These are phyloP conservation scores for Solanum etuberosum DNA, from an alignment of 257 asterid species.

Conservation along the genomic window DNA sequence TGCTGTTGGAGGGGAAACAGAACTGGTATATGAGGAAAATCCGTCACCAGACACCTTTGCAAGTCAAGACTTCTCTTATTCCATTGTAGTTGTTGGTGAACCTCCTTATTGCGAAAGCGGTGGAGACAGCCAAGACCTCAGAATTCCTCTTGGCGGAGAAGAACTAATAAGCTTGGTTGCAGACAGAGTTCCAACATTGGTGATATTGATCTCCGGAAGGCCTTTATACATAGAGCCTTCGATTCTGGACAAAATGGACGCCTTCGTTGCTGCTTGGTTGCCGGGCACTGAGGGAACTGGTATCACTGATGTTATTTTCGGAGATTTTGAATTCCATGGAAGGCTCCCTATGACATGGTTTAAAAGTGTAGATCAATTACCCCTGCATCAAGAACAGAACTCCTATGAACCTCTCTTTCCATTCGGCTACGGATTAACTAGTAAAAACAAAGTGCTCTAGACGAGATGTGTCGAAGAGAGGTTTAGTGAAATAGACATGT, in stretches of 20 bases:
- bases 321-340: conserved; percentile 63
- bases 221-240: conserved; percentile 57
- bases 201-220: conserved; percentile 62
- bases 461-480: not conserved
- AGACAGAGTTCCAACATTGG: conserved; percentile 60
- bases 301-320: conserved; percentile 63
- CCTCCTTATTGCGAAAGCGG: conserved; percentile 69
- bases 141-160: conserved; percentile 48
- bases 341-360: conserved; percentile 79
- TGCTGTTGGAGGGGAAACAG: conserved; percentile 40
- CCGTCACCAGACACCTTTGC: conserved; percentile 48
- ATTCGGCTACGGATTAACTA: conserved; percentile 56
- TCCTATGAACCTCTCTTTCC: conserved; percentile 60
- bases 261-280: conserved; percentile 67
- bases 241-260: conserved; percentile 48
- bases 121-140: conserved; percentile 61
- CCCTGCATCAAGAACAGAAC: conserved; percentile 30
- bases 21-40: conserved; percentile 49
- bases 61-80: conserved; percentile 45
- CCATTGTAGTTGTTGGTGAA: conserved; percentile 75
- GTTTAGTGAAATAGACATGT: not conserved
- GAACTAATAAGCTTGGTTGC: conserved; percentile 51
- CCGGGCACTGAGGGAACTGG: conserved; percentile 86
- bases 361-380: conserved; percentile 56
- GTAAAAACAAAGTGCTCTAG: conserved; percentile 26